phyloP scores from a whole-genome alignment of 306 rosid genomes.

The Quercus ilex region DNA sequence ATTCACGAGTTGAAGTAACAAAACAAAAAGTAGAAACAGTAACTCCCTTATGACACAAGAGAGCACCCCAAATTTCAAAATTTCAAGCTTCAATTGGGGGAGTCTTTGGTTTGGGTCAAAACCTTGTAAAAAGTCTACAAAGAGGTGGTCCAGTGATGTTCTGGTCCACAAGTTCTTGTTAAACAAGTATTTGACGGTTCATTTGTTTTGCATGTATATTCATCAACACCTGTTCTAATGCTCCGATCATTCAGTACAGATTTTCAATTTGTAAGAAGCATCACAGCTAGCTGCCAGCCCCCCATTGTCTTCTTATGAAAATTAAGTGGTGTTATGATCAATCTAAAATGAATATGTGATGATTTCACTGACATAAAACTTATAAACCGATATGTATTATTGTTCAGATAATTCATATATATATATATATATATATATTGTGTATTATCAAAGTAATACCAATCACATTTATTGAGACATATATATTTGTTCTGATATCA shows the following conservation, averaged over 20 bases:
- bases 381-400: too few species aligned
- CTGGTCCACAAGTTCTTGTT: not conserved
- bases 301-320: not conserved
- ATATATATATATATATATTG: too few species aligned
- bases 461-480: too few species aligned
- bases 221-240: not conserved
- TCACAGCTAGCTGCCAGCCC: not conserved
- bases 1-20: too few species aligned
- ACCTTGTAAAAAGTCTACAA: not conserved
- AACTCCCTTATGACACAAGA: not conserved
- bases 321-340: not conserved
- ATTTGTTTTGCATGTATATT: constrained; percentile 2
- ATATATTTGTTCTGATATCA: too few species aligned
- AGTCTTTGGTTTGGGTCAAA: constrained; percentile 1
- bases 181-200: constrained; percentile 22
- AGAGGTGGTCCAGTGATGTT: not conserved
- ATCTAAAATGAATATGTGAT: not conserved
- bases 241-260: not conserved
- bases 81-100: too few species aligned
- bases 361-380: too few species aligned
- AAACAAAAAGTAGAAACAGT: too few species aligned
- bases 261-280: not conserved
- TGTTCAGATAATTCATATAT: too few species aligned
- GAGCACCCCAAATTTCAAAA: not conserved
- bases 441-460: too few species aligned